Conservation (phyloP, 1,284 basidiomycete species). For the Naganishia albida region DNA sequence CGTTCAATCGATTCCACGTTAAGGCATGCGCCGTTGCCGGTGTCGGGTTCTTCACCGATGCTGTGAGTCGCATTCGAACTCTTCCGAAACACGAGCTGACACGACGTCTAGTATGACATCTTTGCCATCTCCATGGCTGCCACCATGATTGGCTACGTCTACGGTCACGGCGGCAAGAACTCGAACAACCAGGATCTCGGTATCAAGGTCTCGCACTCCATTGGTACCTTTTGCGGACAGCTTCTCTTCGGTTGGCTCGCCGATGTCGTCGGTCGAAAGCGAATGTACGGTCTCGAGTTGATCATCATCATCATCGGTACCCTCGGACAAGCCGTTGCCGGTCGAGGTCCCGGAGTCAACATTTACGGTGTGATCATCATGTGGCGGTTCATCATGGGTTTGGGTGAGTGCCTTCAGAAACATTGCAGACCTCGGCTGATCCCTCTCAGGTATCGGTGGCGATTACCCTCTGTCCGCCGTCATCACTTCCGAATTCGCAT, state of each 20-base stretch:
- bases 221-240: constrained; percentile 57
- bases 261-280: constrained; percentile 55
- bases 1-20: constrained; percentile 62
- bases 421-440: not conserved
- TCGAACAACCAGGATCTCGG: constrained; percentile 66
- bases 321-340: constrained; percentile 59
- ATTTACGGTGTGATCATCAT: constrained; percentile 73
- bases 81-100: not conserved
- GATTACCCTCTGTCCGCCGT: constrained; percentile 60
- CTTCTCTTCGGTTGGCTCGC: constrained; percentile 56
- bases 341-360: constrained; percentile 62
- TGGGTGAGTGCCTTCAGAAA: constrained; percentile 59
- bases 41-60: constrained; percentile 52
- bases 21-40: constrained; percentile 56
- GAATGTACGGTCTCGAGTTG: constrained; percentile 57
- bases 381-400: constrained; percentile 62
- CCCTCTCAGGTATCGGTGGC: constrained; percentile 56
- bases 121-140: constrained; percentile 69
- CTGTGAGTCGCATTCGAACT: constrained; percentile 28
- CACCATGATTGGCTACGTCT: constrained; percentile 74
- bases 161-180: constrained; percentile 57
- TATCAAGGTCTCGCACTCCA: constrained; percentile 65
- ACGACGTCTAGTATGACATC: constrained; percentile 51
- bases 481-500: constrained; percentile 68
- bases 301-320: constrained; percentile 54